Evolutionary conservation across 192 early-diverging fungal species (phyloP).

Genomic region (Chytriomyces sp.): DNA sequence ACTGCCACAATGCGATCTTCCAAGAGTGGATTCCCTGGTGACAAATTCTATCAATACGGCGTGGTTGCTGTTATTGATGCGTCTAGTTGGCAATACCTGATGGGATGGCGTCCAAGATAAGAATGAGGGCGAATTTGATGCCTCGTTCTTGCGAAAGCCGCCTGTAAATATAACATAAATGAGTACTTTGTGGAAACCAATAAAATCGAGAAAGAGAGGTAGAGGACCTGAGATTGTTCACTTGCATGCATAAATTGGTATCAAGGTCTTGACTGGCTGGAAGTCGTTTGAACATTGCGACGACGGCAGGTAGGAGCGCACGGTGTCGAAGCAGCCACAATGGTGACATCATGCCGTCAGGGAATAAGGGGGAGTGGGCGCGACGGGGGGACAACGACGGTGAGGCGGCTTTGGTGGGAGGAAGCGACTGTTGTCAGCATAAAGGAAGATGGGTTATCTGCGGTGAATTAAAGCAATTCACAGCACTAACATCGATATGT

Average conservation of each 20-base stretch:
- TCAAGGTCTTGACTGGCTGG: not conserved
- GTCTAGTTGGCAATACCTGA: not conserved
- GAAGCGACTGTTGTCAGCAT: not conserved
- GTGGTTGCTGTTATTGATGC: too few species aligned
- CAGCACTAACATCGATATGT: too few species aligned
- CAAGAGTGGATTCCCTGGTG: constrained; percentile 60
- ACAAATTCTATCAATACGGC: too few species aligned
- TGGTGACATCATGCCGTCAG: constrained; percentile 82
- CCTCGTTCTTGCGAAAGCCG: constrained; percentile 66
- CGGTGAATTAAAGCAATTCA: too few species aligned
- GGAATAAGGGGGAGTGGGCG: constrained; percentile 73
- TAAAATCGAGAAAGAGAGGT: too few species aligned
- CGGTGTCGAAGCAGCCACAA: constrained; percentile 73
- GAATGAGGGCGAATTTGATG: constrained; percentile 75
- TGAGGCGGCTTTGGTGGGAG: not conserved
- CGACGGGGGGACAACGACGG: constrained; percentile 71
- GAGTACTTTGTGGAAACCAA: not conserved
- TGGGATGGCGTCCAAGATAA: constrained; percentile 63
- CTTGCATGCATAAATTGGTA: not conserved
- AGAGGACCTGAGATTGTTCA: not conserved
- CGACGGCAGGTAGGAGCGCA: constrained; percentile 63
- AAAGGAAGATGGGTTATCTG: too few species aligned
- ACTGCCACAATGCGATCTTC: constrained; percentile 75
- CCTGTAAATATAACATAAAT: constrained; percentile 43
- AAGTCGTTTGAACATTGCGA: constrained; percentile 59